These are phyloP conservation scores for Ophioceras dolichostomum DNA, from an alignment of 2,329 filamentous ascomycete genomes.

Conservation along the genomic window DNA sequence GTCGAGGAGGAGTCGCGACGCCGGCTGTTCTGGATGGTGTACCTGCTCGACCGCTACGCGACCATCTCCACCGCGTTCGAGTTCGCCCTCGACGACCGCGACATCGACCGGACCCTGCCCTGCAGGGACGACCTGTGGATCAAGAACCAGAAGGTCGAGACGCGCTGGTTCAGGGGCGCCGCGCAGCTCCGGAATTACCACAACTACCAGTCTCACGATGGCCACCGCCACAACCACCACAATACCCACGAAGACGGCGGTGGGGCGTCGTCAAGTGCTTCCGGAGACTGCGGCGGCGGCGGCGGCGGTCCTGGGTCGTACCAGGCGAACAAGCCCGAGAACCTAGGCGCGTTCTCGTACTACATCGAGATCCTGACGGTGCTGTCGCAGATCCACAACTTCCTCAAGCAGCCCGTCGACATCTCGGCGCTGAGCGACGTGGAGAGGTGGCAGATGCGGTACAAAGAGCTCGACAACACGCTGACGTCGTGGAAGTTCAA, in stretches of 20 bases:
- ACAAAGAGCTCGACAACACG: slow-evolving; percentile 71
- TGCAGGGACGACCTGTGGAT: slow-evolving; percentile 81
- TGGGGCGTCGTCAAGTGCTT: too few relatives aligned
- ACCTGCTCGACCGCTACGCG: slow-evolving; percentile 78
- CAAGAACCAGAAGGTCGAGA: slow-evolving; percentile 74
- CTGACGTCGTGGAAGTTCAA: slow-evolving; percentile 75
- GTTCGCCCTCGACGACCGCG: slow-evolving; percentile 77
- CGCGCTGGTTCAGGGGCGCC: slow-evolving; percentile 60
- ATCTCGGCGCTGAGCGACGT: slow-evolving; percentile 77
- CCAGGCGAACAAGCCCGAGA: slow-evolving; percentile 58
- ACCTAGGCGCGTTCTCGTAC: slow-evolving; percentile 77
- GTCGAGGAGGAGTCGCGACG: slow-evolving; percentile 82
- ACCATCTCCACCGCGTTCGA: slow-evolving; percentile 88
- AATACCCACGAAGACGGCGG: too few relatives aligned
- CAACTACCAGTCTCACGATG: too few relatives aligned
- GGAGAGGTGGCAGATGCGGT: slow-evolving; percentile 78
- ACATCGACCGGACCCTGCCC: slow-evolving; percentile 77
- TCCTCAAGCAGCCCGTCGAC: slow-evolving; percentile 79
- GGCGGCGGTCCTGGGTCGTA: slow-evolving; percentile 41
- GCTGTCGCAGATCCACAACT: slow-evolving; percentile 75
- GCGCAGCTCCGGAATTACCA: slow-evolving; percentile 10
- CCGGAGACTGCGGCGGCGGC: too few relatives aligned
- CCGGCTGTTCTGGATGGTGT: slow-evolving; percentile 89
- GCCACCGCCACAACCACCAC: too few relatives aligned
- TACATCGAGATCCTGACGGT: slow-evolving; percentile 86